Evolutionary conservation across 2,329 filamentous ascomycete species (phyloP), one percentile per base, ranked within the genome.

Genomic region (Aspergillus felis): DNA sequence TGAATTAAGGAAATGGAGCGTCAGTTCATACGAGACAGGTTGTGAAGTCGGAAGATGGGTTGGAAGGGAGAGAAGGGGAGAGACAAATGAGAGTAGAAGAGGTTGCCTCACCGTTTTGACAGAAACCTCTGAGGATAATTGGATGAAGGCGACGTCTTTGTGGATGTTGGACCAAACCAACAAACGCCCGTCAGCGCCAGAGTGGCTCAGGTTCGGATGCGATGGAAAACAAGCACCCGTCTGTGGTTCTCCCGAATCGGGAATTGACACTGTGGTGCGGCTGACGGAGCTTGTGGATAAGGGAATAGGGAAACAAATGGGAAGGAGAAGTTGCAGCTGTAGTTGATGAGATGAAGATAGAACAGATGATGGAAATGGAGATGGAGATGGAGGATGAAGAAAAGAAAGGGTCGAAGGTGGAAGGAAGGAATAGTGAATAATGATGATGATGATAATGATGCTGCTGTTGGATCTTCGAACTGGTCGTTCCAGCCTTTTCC

Each of bases 11-110:
- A 47, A 47, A 47, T 22, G 44, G 44, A 47, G 14, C 5, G 44
- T 10, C 22, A 12, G 44, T 47, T 24, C 44, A 47, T 47, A 35
- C 12, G 14, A 35, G 32, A 35, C 12, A 35, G 14, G 14, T 35
- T 35, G 32, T 35, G 14, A 25, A 47, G 32, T 17, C 1, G 24
- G 57, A 54, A 54, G 65, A 66, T 62, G 63, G 53, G 58, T 53
- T 62, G 62, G 54, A 28, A 60, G 58, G 60, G 65, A 61, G 60
- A 64, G 62, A 66, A 61, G 65, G 59, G 63, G 65, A 62, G 64
- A 64, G 56, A 63, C 51, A 61, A 58, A 64, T 60, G 56, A 57
- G 27, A 32, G 29, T 12, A 54, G 27, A 28, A 32, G 22, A 46
- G 47, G 46, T 50, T 49, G 50, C 50, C 50, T 51, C 22, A 51